Percentiles rank a stretch among this genome's conserved stretches.
Conservation (phyloP, 352 stramenopile genomes). For the Elongisporangium prolatum region DNA sequence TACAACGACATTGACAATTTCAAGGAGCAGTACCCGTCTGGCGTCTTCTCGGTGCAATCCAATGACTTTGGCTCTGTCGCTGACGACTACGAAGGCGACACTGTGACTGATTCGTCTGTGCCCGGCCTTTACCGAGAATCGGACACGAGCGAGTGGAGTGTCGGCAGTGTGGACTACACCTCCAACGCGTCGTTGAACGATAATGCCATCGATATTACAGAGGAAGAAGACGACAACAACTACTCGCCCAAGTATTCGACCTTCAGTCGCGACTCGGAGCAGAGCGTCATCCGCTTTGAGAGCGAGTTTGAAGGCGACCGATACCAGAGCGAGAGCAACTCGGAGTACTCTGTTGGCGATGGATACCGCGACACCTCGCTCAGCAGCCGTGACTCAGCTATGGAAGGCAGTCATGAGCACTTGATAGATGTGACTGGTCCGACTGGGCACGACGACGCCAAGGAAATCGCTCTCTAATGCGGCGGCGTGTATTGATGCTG, state of each 20-base stretch:
- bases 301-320: neutral
- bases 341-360: neutral
- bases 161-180: neutral
- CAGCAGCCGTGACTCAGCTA: neutral
- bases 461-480: neutral
- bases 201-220: neutral
- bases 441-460: neutral
- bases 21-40: neutral
- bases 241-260: neutral
- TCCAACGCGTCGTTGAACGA: neutral
- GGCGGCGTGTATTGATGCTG: neutral
- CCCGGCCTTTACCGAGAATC: neutral
- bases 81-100: neutral
- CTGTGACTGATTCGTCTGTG: neutral
- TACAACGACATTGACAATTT: neutral
- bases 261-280: neutral
- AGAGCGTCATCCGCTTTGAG: neutral
- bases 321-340: neutral
- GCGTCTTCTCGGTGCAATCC: neutral
- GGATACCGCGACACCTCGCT: neutral
- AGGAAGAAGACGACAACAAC: neutral
- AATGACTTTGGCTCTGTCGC: neutral
- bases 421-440: neutral
- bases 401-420: neutral
- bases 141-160: neutral